These are phyloP conservation scores for Aphanoascus verrucosus DNA, from an alignment of 2,329 filamentous ascomycete species.

Conservation along the genomic window DNA sequence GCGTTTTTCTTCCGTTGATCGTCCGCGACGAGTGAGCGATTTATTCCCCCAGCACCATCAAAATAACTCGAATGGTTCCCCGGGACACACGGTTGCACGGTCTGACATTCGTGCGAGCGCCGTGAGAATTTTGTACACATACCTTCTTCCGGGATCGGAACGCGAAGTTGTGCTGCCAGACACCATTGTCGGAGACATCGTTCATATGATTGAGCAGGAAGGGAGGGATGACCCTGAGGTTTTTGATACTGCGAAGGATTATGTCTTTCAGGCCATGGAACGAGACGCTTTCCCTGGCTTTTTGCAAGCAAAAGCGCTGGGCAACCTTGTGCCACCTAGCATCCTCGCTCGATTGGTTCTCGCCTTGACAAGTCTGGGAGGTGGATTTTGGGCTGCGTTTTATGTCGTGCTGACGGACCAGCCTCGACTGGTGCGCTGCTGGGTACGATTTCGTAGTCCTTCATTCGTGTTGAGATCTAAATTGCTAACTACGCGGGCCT, in stretches of 20 bases:
- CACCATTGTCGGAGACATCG: constrained; percentile 75
- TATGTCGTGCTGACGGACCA: constrained; percentile 84
- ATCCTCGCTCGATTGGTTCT: constrained; percentile 76
- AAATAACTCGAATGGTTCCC: constrained; percentile 46
- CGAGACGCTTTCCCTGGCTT: constrained; percentile 98
- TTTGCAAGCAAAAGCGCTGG: constrained; percentile 83
- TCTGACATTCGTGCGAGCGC: constrained; percentile 86
- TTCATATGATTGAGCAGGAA: constrained; percentile 76
- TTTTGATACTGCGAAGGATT: constrained; percentile 95
- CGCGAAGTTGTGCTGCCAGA: constrained; percentile 90
- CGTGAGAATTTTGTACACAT: constrained; percentile 98
- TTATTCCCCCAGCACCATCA: constrained; percentile 50
- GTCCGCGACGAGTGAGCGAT: constrained; percentile 46
- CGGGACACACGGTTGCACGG: constrained; percentile 70
- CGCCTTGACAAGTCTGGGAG: constrained; percentile 78
- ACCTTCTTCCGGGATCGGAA: constrained; percentile 86
- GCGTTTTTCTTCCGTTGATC: constrained; percentile 35
- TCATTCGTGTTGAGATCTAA: constrained; percentile 5
- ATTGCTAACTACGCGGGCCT: constrained; percentile 16
- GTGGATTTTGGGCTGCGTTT: constrained; percentile 87
- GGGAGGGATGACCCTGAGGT: constrained; percentile 93
- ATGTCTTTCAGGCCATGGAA: constrained; percentile 99
- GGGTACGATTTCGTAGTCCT: constrained; percentile 50
- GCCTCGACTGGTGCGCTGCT: constrained; percentile 62
- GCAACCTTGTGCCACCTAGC: constrained; percentile 86